Percentiles rank a stretch among this genome's conserved stretches.
Evolutionary conservation across 2,329 filamentous ascomycete genomes (phyloP).

Genomic region (Fusarium floridanum): DNA sequence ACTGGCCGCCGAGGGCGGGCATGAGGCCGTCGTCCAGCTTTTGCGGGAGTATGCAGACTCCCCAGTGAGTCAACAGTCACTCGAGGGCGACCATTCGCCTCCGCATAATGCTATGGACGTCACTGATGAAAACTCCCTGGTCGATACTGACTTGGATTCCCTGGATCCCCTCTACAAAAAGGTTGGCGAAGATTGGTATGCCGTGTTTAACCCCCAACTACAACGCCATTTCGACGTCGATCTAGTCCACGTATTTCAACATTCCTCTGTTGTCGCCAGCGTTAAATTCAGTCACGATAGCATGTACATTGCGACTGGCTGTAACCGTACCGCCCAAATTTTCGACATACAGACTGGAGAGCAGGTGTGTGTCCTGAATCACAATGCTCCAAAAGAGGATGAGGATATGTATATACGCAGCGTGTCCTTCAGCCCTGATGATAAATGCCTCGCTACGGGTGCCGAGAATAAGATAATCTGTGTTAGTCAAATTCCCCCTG

Average conservation of each 20-base stretch:
- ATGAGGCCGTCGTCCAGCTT: background rate
- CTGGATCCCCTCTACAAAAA: background rate
- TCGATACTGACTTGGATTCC: background rate
- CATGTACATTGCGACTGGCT: background rate
- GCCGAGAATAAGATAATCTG: accelerated
- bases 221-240: background rate
- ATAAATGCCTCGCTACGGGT: background rate
- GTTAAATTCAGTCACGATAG: background rate
- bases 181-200: background rate
- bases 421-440: background rate
- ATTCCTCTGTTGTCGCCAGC: background rate
- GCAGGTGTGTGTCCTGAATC: background rate
- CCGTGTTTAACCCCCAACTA: background rate
- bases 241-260: background rate
- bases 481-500: background rate
- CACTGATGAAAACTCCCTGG: background rate
- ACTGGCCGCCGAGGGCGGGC: background rate
- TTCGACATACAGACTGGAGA: background rate
- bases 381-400: background rate
- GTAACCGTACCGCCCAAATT: background rate
- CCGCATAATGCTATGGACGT: accelerated
- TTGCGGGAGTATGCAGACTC: background rate
- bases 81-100: background rate
- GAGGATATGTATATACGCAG: background rate
- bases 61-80: background rate